Evolutionary conservation across 2,329 filamentous ascomycete genomes (phyloP), one percentile per base, ranked within the genome.

Genomic region (Hansfordia pulvinata): DNA sequence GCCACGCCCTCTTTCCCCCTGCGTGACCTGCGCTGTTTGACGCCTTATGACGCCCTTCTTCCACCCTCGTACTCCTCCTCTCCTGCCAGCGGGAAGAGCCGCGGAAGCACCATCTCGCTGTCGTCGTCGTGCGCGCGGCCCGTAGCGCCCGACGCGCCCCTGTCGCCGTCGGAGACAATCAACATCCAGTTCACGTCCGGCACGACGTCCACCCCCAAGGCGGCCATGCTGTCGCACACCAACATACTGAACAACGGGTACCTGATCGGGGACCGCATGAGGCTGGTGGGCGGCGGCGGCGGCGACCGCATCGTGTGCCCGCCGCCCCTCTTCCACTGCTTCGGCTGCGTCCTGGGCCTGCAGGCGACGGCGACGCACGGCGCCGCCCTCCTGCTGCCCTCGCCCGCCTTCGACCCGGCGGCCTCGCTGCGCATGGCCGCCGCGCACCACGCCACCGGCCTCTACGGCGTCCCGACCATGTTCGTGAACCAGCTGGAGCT

Each of bases 121-220:
- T 30, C 31, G 8, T 32, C 33, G 5, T 38, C 47, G 10, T 48
- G 52, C 0, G 35, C 43, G 3, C 31, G 41, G 0, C 11, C 46
- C 3, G 41, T 71, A 2, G 42, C 34, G 12, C 64, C 66, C 0
- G 58, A 64, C 28, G 29, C 48, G 14, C 55, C 56, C 0, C 58
- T 77, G 2, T 38, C 59, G 10, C 61, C 73, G 0, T 49, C 69
- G 33, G 88, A 96, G 26, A 73, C 79, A 3, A 76, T 92, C 38
- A 96, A 94, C 47, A 93, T 96, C 36, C 88, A 96, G 50, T 96
- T 96, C 57, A 98, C 90, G 0, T 88, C 79, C 0, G 90, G 88
- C n/a, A 96, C 90, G 0, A 96, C 90, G 0, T 82, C 81, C 1
- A 63, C 69, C 43, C 88, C 86, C 13, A 96, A 96, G 55, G 90